phyloP scores from a whole-genome alignment of 345 rosid species.

The Eucalyptus cloeziana region DNA sequence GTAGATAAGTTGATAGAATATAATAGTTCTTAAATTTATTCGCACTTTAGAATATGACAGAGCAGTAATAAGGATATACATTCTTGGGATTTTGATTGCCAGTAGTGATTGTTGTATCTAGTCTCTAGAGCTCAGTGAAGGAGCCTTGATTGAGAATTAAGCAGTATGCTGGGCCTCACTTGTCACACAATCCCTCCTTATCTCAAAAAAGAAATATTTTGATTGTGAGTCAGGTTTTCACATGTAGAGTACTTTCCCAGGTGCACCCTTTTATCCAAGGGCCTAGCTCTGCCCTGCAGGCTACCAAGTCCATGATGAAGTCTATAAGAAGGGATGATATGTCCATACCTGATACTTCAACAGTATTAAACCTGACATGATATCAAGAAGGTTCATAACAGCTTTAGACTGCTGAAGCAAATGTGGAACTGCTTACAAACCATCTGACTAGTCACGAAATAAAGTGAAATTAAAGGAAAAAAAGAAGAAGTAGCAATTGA shows the following conservation, averaged over 20 bases:
- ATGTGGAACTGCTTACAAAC: neutral
- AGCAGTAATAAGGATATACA: neutral
- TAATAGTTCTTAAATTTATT: neutral
- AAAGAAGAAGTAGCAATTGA: neutral
- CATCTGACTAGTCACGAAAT: neutral
- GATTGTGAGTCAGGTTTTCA: neutral
- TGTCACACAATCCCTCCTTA: neutral
- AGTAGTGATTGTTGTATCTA: neutral
- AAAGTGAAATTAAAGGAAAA: neutral
- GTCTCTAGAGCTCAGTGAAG: neutral
- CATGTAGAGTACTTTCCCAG: neutral
- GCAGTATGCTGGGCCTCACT: neutral
- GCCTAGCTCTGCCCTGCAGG: neutral
- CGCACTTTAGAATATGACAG: neutral
- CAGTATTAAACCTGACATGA: neutral
- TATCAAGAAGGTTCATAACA: neutral
- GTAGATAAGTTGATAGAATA: neutral
- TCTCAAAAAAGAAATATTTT: neutral
- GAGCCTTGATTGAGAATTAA: neutral
- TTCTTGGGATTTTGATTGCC: neutral
- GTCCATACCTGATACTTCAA: neutral
- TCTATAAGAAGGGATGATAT: neutral
- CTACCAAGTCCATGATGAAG: neutral
- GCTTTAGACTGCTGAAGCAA: neutral
- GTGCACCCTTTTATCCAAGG: neutral